Percentiles rank a stretch among this genome's conserved stretches.
Evolutionary conservation across 2,329 filamentous ascomycete genomes (phyloP).

Genomic region (Curvularia verruculosa): DNA sequence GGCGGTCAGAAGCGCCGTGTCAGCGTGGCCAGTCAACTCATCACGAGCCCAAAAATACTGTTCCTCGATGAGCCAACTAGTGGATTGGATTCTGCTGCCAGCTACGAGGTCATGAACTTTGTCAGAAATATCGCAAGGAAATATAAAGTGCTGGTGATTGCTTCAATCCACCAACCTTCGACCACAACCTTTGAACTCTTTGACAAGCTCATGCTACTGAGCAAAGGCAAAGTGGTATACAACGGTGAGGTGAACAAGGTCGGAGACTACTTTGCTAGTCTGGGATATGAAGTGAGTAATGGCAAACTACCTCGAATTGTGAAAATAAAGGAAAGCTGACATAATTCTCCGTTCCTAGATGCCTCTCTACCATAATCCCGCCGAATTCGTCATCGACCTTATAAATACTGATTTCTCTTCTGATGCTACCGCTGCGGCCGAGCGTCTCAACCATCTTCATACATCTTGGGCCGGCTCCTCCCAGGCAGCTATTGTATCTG

Average conservation of each 20-base stretch:
- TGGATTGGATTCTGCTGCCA: constrained; percentile 79
- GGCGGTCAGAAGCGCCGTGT: constrained; percentile 84
- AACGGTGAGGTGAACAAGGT: constrained; percentile 68
- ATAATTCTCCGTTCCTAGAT: constrained; percentile 50
- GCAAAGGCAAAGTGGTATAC: constrained; percentile 72
- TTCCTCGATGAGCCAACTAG: constrained; percentile 87
- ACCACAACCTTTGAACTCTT: constrained; percentile 80
- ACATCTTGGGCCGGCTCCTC: constrained; percentile 61
- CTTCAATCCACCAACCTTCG: constrained; percentile 85
- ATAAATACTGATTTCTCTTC: constrained; percentile 77
- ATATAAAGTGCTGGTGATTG: constrained; percentile 76
- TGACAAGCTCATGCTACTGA: constrained; percentile 77
- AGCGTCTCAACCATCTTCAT: constrained; percentile 61
- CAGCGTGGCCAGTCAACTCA: constrained; percentile 79
- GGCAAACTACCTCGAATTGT: not conserved
- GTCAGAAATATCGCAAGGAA: constrained; percentile 69
- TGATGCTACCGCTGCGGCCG: constrained; percentile 55
- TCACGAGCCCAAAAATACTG: constrained; percentile 79
- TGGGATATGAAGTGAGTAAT: constrained; percentile 55
- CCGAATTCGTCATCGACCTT: constrained; percentile 78
- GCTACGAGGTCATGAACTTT: constrained; percentile 77
- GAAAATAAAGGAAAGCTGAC: not conserved
- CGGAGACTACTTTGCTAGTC: constrained; percentile 66
- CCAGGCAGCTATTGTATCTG: constrained; percentile 36
- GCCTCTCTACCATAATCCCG: constrained; percentile 75